Base-by-base conservation (phyloP, 345 rosid species). In the Citrus unshiu region DNA sequence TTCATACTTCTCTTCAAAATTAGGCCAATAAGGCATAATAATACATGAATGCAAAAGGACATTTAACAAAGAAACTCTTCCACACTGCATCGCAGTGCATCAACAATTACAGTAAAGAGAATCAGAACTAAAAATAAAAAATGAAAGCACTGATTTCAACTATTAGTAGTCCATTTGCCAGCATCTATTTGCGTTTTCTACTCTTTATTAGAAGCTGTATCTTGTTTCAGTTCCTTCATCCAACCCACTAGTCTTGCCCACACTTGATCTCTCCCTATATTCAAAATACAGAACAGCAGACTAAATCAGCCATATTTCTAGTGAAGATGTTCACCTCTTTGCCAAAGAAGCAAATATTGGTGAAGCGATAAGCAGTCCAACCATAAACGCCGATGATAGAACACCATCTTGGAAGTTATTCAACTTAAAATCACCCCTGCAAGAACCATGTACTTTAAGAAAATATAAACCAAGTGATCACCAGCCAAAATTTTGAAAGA, bases 311-410 rank as follows among this genome's bases (percentile, higher is more conserved):
- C 43, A 59, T 24, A 66, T 56, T 16, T 66, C 13, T 18, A 77
- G 39, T 14, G 34, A 73, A 60, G 64, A 40, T 22, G 34, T 10
- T 67, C 68, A 92, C 99, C 97, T 90, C 84, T 91, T 96, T 19
- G 99, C 92, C 63, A 92, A 81, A 21, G 91, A 91, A 73, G 99
- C 99, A 86, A 96, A 96, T 70, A 93, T 88, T 10, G 97, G 98
- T 83, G 97, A 96, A 73, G 97, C 91, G 56, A 96, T 70, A 25
- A 96, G 97, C 84, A 96, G 95, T 49, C 98, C 99, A 86, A 93
- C 99, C 98, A 96, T 93, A 79, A 91, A 96, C n/a, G 98, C 98
- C 75, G 97, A 96, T 49, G 99, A 96, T 43, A 96, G 83, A 62
- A 91, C 90, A 80, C 99, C 99, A 90, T 96, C 99, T 80, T 96